Evolutionary conservation across 208 protist species (phyloP), one percentile per base, ranked within the genome.

Genomic region (Trypanosoma cruzi): DNA sequence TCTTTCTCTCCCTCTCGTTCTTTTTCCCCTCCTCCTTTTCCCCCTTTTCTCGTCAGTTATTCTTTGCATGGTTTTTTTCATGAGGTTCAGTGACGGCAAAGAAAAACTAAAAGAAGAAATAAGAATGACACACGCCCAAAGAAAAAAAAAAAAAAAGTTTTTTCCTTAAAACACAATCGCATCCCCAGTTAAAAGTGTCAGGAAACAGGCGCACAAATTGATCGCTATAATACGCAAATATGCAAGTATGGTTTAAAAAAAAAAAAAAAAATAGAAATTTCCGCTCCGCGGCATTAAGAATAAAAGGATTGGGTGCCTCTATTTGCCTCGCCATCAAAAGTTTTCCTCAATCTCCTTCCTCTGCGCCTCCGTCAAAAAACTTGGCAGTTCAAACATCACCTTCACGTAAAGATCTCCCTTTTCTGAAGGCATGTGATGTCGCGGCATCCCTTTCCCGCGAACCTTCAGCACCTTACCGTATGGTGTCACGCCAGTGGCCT

Each of bases 391-490:
- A 58, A 97, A 92, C 28, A 78, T 68, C 48, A 98, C 75, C 18
- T 73, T 70, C 44, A 98, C 85, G 76, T 93, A 96, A 2, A 98
- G 74, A 72, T 98, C 92, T 5, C 97, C 97, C 1, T 77, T 66
- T 75, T 97, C 86, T 0, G 89, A 96, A 0, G 92, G 82, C 32
- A 92, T 76, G 63, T 94, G 64, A 50, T 95, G 81, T 50, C 84
- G 74, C 11, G 97, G 96, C 92, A 98, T 98, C n/a, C 97, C 97
- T 74, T 97, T 92, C 16, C 94, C 93, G 10, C 36, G 26, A 0
- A 97, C 20, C 29, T 75, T 81, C 42, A 97, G 14, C 56, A 93
- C 87, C 20, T 79, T 80, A n/a, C 82, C 86, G 42, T 86, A 86
- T 42, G 76, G 83, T 20, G 90, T 94, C 24, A 93, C 59, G 4